These are phyloP conservation scores for Pythium diclinum DNA, from an alignment of 352 stramenopile species.

Conservation along the genomic window DNA sequence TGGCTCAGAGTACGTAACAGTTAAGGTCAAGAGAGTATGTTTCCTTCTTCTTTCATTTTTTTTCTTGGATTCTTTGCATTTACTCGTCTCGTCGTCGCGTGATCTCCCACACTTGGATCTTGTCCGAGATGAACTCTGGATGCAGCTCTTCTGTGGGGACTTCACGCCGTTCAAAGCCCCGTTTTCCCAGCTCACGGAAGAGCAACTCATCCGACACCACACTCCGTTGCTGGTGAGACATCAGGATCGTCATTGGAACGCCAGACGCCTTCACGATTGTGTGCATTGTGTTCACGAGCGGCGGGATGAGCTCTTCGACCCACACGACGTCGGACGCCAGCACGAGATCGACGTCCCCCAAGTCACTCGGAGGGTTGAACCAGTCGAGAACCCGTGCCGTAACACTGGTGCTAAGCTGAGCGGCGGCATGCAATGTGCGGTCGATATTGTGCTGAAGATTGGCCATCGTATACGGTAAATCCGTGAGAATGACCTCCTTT, in stretches of 20 bases:
- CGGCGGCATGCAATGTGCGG: constrained; percentile 35
- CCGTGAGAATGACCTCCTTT: constrained; percentile 73
- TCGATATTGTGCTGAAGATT: constrained; percentile 67
- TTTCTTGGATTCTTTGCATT: no score
- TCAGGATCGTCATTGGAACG: constrained; percentile 42
- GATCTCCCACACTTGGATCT: constrained; percentile 51
- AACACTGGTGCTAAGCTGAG: background rate
- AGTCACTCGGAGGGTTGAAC: constrained; percentile 52
- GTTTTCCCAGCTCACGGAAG: constrained; percentile 44
- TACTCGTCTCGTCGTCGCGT: background rate
- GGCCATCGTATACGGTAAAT: constrained; percentile 85
- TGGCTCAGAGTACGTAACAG: no score
- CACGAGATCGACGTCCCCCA: constrained; percentile 74
- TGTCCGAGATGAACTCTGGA: constrained; percentile 39
- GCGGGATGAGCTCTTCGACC: constrained; percentile 82
- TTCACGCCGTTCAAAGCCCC: constrained; percentile 28
- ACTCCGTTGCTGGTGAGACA: constrained; percentile 75
- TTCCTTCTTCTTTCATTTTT: no score
- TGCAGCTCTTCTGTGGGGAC: constrained; percentile 33
- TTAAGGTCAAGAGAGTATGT: no score
- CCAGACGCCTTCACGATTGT: constrained; percentile 39
- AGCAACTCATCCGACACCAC: constrained; percentile 54
- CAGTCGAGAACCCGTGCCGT: constrained; percentile 51
- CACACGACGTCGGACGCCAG: constrained; percentile 91
- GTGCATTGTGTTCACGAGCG: constrained; percentile 78